These are phyloP conservation scores for Blepharisma stoltei DNA, from an alignment of 73 alveolate species.

Conservation along the genomic window DNA sequence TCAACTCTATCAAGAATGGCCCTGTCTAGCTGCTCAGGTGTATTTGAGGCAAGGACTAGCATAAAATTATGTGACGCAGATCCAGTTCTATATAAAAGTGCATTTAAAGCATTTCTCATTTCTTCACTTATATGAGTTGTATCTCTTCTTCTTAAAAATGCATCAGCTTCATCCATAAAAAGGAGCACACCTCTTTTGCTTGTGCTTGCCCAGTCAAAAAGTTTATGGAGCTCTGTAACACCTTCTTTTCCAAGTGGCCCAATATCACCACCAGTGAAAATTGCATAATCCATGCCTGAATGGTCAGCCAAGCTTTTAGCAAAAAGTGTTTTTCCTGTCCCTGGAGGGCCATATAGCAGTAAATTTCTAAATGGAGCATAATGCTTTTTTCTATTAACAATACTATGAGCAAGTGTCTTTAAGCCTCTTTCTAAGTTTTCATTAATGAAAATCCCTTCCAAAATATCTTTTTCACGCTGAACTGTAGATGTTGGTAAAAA, in stretches of 20 bases:
- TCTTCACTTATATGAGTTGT: conserved; percentile 47
- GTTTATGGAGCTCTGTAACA: conserved; percentile 65
- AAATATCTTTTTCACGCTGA: conserved; percentile 56
- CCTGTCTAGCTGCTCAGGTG: conserved; percentile 82
- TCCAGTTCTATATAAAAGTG: conserved; percentile 73
- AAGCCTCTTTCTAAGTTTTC: conserved; percentile 50
- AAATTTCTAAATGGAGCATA: conserved; percentile 74
- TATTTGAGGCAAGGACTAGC: conserved; percentile 76
- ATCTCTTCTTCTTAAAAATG: conserved; percentile 72
- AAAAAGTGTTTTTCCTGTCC: conserved; percentile 90
- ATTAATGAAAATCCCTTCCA: conserved; percentile 69
- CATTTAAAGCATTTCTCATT: conserved; percentile 61
- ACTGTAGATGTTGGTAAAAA: conserved; percentile 30
- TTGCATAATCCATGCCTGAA: conserved; percentile 79
- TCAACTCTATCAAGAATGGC: conserved; percentile 88
- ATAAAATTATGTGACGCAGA: conserved; percentile 61
- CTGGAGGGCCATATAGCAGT: conserved; percentile 93
- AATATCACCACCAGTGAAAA: conserved; percentile 88
- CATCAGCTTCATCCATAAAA: conserved; percentile 73
- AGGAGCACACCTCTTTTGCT: conserved; percentile 53
- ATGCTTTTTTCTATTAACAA: conserved; percentile 63
- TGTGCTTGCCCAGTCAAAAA: conserved; percentile 85
- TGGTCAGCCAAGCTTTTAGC: conserved; percentile 74
- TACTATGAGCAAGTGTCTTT: conserved; percentile 63
- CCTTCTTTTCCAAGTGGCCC: conserved; percentile 83